Evolutionary conservation across 768 basidiomycete genomes (phyloP).

Genomic region (Xerocomus potaroensis): DNA sequence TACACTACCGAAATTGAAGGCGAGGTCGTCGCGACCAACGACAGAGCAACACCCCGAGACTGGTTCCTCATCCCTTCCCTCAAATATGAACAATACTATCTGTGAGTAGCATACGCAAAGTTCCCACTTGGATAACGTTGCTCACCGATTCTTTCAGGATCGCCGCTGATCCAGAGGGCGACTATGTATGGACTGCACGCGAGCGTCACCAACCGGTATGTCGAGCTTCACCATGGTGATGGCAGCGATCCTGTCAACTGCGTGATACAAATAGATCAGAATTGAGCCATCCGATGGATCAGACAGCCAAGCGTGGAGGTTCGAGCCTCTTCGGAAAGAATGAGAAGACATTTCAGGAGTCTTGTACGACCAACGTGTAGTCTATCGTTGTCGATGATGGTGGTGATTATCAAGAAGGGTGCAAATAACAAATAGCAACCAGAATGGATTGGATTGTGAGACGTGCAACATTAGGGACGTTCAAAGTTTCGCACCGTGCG

Average conservation of each 20-base stretch:
- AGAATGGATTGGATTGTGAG: too few species aligned
- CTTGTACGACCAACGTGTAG: not conserved
- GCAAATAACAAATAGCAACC: too few species aligned
- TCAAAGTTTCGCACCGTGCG: too few species aligned
- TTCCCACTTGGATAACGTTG: too few species aligned
- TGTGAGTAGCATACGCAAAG: not conserved
- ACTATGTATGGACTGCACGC: not conserved
- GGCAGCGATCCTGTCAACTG: not conserved
- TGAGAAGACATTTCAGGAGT: not conserved
- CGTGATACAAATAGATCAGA: not conserved
- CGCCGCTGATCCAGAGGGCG: not conserved
- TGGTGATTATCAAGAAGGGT: not conserved
- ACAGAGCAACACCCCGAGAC: not conserved
- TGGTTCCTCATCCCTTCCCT: not conserved
- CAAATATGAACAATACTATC: not conserved
- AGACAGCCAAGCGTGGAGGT: not conserved
- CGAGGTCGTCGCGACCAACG: not conserved
- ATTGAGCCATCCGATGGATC: not conserved
- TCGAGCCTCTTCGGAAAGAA: not conserved
- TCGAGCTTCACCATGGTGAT: not conserved
- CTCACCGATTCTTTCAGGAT: not conserved
- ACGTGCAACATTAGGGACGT: too few species aligned
- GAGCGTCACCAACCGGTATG: not conserved
- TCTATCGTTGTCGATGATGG: not conserved
- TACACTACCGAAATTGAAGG: not conserved